Conservation (phyloP, 495 filamentous ascomycete species). For the Aspergillus nanangensis region DNA sequence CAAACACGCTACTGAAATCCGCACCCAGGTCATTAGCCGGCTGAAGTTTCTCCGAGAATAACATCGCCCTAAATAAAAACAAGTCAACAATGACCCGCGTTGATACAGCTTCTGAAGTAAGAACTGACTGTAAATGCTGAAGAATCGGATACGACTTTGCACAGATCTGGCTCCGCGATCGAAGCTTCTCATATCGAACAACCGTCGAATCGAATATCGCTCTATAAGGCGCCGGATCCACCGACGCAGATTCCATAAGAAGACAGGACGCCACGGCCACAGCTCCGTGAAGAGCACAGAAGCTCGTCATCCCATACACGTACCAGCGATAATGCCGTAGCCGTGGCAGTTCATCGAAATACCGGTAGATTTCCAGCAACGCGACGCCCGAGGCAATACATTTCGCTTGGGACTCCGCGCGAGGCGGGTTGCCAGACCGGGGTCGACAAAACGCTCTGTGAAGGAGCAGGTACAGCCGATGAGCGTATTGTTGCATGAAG, state of each 20-base stretch:
- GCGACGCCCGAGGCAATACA: not conserved
- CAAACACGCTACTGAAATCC: conserved; percentile 1
- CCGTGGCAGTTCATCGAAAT: not conserved
- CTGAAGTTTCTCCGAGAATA: not conserved
- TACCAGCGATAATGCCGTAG: conserved; percentile 1
- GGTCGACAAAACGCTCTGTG: not conserved
- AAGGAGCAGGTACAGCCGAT: conserved; percentile 2
- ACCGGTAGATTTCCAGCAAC: conserved; percentile 1
- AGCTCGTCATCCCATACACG: conserved; percentile 2
- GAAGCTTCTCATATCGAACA: not conserved
- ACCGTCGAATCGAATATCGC: not conserved
- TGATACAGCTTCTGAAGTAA: not conserved
- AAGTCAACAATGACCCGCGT: too few relatives aligned
- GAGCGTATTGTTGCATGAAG: conserved; percentile 2
- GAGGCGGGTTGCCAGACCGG: not conserved
- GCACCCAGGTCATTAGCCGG: not conserved
- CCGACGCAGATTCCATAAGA: not conserved
- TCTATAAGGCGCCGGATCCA: not conserved
- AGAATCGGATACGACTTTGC: conserved; percentile 2
- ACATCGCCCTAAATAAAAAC: not conserved
- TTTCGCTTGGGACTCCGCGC: not conserved
- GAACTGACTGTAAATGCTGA: conserved; percentile 1
- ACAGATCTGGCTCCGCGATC: not conserved
- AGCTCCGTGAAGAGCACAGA: conserved; percentile 2
- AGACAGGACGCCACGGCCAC: conserved; percentile 2